These are phyloP conservation scores for Mycena polygramma DNA, from an alignment of 768 basidiomycete species.

Conservation along the genomic window DNA sequence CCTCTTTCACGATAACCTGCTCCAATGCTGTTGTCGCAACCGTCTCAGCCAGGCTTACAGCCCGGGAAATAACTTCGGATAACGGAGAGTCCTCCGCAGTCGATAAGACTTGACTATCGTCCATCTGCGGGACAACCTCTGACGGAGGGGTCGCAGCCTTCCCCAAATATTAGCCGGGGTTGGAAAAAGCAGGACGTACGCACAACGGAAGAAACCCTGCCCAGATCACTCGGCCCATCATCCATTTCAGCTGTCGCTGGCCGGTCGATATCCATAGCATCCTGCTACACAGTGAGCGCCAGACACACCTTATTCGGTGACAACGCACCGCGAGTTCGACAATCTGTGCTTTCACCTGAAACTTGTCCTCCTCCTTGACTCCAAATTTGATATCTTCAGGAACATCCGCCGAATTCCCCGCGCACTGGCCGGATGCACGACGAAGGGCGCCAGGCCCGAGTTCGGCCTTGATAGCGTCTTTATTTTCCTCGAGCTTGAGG, in stretches of 20 bases:
- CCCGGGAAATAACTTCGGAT: too few species aligned
- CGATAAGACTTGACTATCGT: too few species aligned
- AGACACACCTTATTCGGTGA: neutral
- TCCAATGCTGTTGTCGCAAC: neutral
- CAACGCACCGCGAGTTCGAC: neutral
- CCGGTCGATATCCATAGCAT: neutral
- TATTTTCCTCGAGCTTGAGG: neutral
- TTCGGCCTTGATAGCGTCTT: neutral
- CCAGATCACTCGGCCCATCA: neutral
- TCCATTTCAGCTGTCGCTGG: too few species aligned
- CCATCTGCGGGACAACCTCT: neutral
- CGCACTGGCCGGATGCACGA: neutral
- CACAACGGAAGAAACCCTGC: neutral
- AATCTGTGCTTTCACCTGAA: neutral
- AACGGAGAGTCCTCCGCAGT: too few species aligned
- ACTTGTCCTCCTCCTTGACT: neutral
- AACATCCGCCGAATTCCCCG: too few species aligned
- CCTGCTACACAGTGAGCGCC: neutral
- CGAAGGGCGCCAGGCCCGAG: neutral
- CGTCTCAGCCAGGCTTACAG: too few species aligned
- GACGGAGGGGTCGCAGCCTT: neutral
- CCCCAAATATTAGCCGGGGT: neutral
- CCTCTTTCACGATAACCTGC: constrained; percentile 14
- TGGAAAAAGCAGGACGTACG: neutral
- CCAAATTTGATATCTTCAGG: too few species aligned